These are phyloP conservation scores for Suillus bovinus DNA, from an alignment of 768 basidiomycete species.

Conservation along the genomic window DNA sequence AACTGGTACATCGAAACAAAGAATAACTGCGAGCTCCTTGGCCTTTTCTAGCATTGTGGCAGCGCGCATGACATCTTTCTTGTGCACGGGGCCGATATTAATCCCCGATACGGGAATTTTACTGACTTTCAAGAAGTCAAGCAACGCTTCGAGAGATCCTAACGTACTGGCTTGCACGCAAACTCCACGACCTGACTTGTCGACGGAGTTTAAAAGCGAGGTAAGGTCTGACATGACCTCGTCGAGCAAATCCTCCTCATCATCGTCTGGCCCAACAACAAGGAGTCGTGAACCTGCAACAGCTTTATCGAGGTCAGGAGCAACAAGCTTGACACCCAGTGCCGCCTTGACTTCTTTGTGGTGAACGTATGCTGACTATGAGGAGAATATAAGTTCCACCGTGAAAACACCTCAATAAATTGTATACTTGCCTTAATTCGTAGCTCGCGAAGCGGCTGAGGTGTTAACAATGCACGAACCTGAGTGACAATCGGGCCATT, in stretches of 20 bases:
- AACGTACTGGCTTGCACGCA: constrained; percentile 97
- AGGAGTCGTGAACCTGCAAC: constrained; percentile 95
- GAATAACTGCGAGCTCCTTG: constrained; percentile 91
- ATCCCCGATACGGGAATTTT: constrained; percentile 98
- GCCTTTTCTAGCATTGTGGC: constrained; percentile 95
- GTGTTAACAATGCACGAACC: constrained; percentile 90
- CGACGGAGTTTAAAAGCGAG: constrained; percentile 82
- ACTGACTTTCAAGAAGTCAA: constrained; percentile 92
- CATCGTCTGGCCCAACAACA: constrained; percentile 92
- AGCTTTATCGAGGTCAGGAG: constrained; percentile 95
- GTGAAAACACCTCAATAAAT: background rate
- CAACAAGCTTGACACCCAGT: constrained; percentile 92
- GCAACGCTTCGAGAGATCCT: constrained; percentile 92
- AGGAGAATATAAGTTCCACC: constrained; percentile 10
- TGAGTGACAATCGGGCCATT: constrained; percentile 98
- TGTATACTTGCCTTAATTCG: constrained; percentile 78
- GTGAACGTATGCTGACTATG: constrained; percentile 91
- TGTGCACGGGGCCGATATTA: constrained; percentile 96
- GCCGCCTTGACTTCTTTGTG: constrained; percentile 98
- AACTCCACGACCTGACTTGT: constrained; percentile 95
- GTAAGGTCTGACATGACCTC: constrained; percentile 97
- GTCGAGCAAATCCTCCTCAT: constrained; percentile 92
- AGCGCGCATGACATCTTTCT: constrained; percentile 90
- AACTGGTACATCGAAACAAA: constrained; percentile 94
- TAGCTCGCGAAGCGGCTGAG: constrained; percentile 92